Conservation (phyloP, 148 eudicot genomes). For the Nyssa sinensis region DNA sequence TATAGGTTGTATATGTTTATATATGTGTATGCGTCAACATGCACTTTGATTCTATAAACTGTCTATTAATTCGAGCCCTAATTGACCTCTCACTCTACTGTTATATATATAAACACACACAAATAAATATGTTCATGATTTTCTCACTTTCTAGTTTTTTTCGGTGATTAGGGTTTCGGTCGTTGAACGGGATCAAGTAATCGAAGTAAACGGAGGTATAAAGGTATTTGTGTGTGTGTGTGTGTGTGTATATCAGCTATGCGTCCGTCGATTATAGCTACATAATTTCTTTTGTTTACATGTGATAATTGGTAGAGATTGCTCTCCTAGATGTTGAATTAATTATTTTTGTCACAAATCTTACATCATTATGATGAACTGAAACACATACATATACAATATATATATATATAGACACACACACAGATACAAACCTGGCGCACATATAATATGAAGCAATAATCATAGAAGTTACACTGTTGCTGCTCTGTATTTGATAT, state of each 20-base stretch:
- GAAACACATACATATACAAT: no score
- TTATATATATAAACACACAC: no score
- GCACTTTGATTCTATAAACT: slow-evolving; percentile 2
- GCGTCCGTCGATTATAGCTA: background rate
- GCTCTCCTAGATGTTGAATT: background rate
- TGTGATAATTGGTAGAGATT: background rate
- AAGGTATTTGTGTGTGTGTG: background rate
- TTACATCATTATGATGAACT: background rate
- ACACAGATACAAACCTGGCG: background rate
- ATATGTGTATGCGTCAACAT: background rate
- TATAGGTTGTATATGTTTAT: background rate
- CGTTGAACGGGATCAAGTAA: slow-evolving; percentile 7
- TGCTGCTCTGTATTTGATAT: slow-evolving; percentile 1
- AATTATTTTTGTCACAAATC: background rate
- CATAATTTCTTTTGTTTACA: background rate
- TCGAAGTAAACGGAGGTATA: background rate
- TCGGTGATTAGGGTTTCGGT: slow-evolving; percentile 9
- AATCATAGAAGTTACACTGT: background rate
- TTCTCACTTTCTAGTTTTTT: background rate
- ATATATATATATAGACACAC: background rate
- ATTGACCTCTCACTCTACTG: background rate
- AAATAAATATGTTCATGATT: background rate
- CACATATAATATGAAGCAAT: background rate
- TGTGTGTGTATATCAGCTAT: background rate
- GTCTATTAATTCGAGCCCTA: background rate